These are phyloP conservation scores for Globisporangium cederbergense DNA, from an alignment of 352 stramenopile species.

Conservation along the genomic window DNA sequence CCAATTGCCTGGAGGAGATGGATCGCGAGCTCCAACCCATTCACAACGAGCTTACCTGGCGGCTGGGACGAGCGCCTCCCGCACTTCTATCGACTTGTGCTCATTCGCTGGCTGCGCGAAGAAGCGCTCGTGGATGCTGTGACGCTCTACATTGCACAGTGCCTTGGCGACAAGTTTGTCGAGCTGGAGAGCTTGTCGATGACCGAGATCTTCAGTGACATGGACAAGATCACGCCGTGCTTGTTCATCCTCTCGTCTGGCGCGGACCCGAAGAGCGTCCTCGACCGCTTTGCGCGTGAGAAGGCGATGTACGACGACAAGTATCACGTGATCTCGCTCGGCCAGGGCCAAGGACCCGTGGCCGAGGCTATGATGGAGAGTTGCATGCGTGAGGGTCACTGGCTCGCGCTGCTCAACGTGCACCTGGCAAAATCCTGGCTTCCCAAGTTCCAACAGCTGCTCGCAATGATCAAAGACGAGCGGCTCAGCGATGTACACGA, in stretches of 20 bases:
- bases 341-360: constrained; percentile 70
- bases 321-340: constrained; percentile 66
- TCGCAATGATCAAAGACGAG: constrained; percentile 29
- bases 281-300: constrained; percentile 51
- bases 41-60: constrained; percentile 27
- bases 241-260: constrained; percentile 77
- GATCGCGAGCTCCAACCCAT: constrained; percentile 38
- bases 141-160: constrained; percentile 36
- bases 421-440: constrained; percentile 79
- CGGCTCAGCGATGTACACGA: constrained; percentile 40
- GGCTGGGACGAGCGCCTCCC: constrained; percentile 30
- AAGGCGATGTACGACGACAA: constrained; percentile 29
- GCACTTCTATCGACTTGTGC: constrained; percentile 46
- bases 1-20: constrained; percentile 37
- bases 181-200: constrained; percentile 25
- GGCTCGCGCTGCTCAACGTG: constrained; percentile 75
- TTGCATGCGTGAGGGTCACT: constrained; percentile 45
- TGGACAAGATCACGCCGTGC: constrained; percentile 60
- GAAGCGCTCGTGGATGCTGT: constrained; percentile 41
- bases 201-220: constrained; percentile 47
- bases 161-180: constrained; percentile 29
- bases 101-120: constrained; percentile 58
- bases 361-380: constrained; percentile 57
- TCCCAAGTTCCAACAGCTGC: constrained; percentile 47
- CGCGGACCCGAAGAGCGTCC: constrained; percentile 46